Conservation (phyloP, 192 early-diverging fungal species). For the Podila epicladia region DNA sequence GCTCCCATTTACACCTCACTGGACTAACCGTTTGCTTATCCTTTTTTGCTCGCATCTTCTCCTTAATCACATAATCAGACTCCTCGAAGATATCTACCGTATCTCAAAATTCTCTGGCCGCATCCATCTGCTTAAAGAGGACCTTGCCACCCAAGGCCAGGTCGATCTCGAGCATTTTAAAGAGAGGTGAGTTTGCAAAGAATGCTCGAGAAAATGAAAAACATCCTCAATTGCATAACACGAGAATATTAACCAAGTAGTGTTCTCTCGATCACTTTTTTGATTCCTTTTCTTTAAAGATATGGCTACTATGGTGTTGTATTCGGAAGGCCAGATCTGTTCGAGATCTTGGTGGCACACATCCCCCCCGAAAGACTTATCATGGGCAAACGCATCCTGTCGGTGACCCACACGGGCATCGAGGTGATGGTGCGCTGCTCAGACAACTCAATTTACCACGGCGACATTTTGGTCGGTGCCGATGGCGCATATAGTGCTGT, state of each 20-base stretch:
- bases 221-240: not conserved
- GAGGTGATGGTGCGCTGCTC: constrained; percentile 31
- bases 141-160: constrained; percentile 18
- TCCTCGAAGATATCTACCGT: constrained; percentile 33
- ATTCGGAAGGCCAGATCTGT: constrained; percentile 40
- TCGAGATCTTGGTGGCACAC: constrained; percentile 15
- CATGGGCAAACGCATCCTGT: constrained; percentile 40
- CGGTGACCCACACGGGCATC: constrained; percentile 22
- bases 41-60: not conserved
- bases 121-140: constrained; percentile 39
- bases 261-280: not conserved
- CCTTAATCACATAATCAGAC: not conserved
- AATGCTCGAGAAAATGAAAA: no score
- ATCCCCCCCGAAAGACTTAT: constrained; percentile 24
- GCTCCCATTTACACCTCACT: no score
- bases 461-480: constrained; percentile 50
- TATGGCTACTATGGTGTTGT: constrained; percentile 39
- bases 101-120: constrained; percentile 34
- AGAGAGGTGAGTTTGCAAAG: constrained; percentile 20
- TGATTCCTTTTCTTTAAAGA: not conserved
- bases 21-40: not conserved
- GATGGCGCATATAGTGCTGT: constrained; percentile 51
- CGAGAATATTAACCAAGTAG: not conserved
- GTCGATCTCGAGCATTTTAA: constrained; percentile 33
- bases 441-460: constrained; percentile 31